These are phyloP conservation scores for Xylaria sp. DNA, from an alignment of 2,329 filamentous ascomycete genomes.

Conservation along the genomic window DNA sequence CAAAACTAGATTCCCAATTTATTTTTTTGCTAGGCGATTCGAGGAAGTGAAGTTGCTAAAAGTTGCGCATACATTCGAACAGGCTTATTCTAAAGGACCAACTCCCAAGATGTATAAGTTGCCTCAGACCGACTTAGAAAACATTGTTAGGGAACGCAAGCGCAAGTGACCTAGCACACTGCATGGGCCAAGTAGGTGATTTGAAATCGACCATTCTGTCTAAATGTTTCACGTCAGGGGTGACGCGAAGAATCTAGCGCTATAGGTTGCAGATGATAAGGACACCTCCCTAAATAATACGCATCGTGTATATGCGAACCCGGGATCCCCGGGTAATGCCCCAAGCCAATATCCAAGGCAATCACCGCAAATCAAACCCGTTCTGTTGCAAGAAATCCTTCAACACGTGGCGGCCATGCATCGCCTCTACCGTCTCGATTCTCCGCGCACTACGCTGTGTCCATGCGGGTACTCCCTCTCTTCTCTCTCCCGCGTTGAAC, in stretches of 20 bases:
- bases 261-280: not conserved
- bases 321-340: not conserved
- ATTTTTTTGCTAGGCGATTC: not conserved
- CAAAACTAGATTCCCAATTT: not conserved
- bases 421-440: slow-evolving; percentile 45
- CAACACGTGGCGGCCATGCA: slow-evolving; percentile 47
- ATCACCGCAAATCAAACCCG: slow-evolving; percentile 44
- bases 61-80: not conserved
- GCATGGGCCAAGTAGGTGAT: too few relatives aligned
- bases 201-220: too few relatives aligned
- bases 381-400: slow-evolving; percentile 43
- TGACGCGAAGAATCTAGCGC: not conserved
- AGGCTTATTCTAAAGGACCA: not conserved
- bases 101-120: not conserved
- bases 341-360: not conserved
- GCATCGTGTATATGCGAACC: not conserved
- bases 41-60: not conserved
- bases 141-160: not conserved
- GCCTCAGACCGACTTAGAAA: not conserved
- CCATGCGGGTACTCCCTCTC: slow-evolving; percentile 45
- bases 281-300: not conserved
- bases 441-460: slow-evolving; percentile 45
- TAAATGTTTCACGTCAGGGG: not conserved
- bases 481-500: slow-evolving; percentile 45
- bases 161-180: too few relatives aligned